phyloP scores from a whole-genome alignment of 2,329 filamentous ascomycete genomes.

The Monosporascus cannonballus region DNA sequence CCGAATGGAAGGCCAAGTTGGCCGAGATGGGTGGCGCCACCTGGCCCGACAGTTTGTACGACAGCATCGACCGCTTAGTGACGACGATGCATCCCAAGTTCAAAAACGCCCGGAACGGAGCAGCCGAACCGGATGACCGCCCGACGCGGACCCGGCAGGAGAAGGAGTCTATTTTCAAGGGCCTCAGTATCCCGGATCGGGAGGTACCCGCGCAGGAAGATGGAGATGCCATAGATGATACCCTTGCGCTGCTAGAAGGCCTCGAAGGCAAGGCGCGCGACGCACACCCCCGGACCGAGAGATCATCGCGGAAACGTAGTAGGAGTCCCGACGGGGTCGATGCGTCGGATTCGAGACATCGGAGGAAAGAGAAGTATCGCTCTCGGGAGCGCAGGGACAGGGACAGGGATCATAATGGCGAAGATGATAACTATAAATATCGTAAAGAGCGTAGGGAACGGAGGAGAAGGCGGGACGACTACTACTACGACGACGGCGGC shows the following conservation, averaged over 20 bases:
- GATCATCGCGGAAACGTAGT: conserved; percentile 48
- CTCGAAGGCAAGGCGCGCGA: conserved; percentile 60
- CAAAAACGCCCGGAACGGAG: conserved; percentile 49
- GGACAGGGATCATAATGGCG: conserved; percentile 14
- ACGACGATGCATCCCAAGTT: conserved; percentile 87
- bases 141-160: conserved; percentile 49
- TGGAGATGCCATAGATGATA: conserved; percentile 79
- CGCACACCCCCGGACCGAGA: conserved; percentile 28
- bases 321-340: conserved; percentile 44
- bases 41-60: conserved; percentile 79
- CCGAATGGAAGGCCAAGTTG: conserved; percentile 71
- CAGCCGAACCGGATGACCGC: conserved; percentile 30
- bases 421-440: conserved; percentile 26
- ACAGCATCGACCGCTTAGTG: conserved; percentile 86
- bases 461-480: conserved; percentile 40
- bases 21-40: conserved; percentile 70
- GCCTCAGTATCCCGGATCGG: conserved; percentile 79
- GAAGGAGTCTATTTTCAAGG: conserved; percentile 85
- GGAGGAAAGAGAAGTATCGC: conserved; percentile 28
- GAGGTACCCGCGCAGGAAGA: conserved; percentile 34
- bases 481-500: conserved; percentile 45
- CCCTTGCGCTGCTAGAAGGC: conserved; percentile 83
- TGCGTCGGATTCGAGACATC: conserved; percentile 32
- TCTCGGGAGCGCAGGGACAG: conserved; percentile 29
- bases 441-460: conserved; percentile 34